Conservation (phyloP, 169 alveolate genomes). For the Plasmodium malariae region DNA sequence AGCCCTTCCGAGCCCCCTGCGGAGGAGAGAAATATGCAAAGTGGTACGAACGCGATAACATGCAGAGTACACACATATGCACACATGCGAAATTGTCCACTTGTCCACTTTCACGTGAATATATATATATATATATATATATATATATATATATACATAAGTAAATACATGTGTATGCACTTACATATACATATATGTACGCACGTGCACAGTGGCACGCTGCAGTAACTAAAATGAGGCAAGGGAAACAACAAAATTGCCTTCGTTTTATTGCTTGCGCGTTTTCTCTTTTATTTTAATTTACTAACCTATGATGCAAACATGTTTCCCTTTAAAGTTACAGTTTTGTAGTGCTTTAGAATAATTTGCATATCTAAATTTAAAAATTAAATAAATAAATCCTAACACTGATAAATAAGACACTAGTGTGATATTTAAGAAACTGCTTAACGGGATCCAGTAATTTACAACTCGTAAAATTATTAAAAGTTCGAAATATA, state of each 20-base stretch:
- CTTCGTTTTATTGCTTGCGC: not conserved
- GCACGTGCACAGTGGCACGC: not conserved
- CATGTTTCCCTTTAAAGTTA: constrained; percentile 43
- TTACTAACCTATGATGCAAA: constrained; percentile 50
- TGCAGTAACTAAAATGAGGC: not conserved
- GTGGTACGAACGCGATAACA: no score
- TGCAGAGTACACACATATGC: not conserved
- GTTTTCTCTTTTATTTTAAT: not conserved
- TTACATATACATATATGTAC: not conserved
- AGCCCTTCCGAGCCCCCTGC: constrained; percentile 74
- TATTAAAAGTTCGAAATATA: constrained; percentile 46
- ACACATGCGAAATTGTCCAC: not conserved
- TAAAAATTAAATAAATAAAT: constrained; percentile 40
- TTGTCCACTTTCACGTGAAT: not conserved
- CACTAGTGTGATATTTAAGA: constrained; percentile 27
- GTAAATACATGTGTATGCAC: not conserved
- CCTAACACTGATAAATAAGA: constrained; percentile 43
- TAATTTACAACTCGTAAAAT: constrained; percentile 22
- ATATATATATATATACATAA: not conserved
- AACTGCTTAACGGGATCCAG: constrained; percentile 11
- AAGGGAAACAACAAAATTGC: no score
- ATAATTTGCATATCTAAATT: constrained; percentile 28
- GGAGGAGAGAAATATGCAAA: not conserved
- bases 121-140: not conserved
- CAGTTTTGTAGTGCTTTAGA: not conserved